Evolutionary conservation across 306 rosid species (phyloP).

Genomic region (Rubus idaeus): DNA sequence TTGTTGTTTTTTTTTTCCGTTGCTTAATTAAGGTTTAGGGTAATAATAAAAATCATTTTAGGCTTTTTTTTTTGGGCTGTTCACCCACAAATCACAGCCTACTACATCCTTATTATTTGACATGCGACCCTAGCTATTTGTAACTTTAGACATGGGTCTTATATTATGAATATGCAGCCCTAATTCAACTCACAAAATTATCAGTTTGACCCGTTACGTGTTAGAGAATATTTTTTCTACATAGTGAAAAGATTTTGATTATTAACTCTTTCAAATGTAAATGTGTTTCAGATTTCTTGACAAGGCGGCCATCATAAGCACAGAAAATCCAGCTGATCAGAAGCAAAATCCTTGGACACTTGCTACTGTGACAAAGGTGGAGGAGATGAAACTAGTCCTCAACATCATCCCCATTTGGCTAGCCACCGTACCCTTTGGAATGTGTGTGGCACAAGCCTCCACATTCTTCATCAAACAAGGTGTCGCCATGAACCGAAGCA

Average conservation of each 20-base stretch:
- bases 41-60: no score
- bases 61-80: no score
- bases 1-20: no score
- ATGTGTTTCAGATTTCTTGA: constrained; percentile 64
- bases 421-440: constrained; percentile 66
- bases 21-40: no score
- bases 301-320: constrained; percentile 73
- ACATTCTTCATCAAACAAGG: constrained; percentile 92
- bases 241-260: not conserved
- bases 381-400: constrained; percentile 83
- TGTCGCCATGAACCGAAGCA: constrained; percentile 44
- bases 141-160: no score
- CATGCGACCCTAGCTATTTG: no score
- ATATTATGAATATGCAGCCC: no score
- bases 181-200: no score
- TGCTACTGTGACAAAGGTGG: constrained; percentile 67
- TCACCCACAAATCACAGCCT: no score
- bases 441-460: constrained; percentile 65
- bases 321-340: constrained; percentile 25
- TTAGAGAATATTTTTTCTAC: no score
- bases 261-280: not conserved
- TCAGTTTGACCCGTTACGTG: no score
- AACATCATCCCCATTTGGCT: constrained; percentile 90
- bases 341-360: constrained; percentile 70
- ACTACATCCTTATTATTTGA: no score